Conservation (phyloP, 1,284 basidiomycete species). For the Heterobasidion irregulare region DNA sequence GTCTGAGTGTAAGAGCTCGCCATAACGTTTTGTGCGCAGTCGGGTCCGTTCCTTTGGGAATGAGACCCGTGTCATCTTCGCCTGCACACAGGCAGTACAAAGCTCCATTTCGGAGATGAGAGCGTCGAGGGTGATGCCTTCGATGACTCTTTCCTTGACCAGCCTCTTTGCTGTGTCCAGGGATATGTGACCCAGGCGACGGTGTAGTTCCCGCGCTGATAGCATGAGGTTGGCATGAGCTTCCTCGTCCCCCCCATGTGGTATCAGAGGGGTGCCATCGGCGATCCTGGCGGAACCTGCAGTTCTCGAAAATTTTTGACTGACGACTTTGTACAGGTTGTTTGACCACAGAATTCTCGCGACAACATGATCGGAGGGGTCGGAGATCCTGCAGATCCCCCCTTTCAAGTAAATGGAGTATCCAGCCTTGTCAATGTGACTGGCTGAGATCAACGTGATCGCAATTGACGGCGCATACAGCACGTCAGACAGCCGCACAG, state of each 20-base stretch:
- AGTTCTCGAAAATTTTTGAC: background rate
- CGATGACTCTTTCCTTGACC: slow-evolving; percentile 18
- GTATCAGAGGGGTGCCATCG: background rate
- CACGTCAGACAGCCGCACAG: slow-evolving; percentile 7
- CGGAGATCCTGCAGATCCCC: slow-evolving; percentile 14
- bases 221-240: slow-evolving; percentile 8
- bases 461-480: slow-evolving; percentile 25
- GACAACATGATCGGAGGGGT: slow-evolving; percentile 13
- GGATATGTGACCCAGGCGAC: slow-evolving; percentile 24
- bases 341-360: slow-evolving; percentile 14
- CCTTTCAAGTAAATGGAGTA: slow-evolving; percentile 15
- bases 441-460: slow-evolving; percentile 25
- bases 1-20: background rate
- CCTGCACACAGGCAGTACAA: slow-evolving; percentile 26
- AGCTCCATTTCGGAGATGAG: slow-evolving; percentile 12
- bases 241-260: slow-evolving; percentile 3
- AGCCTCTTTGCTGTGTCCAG: slow-evolving; percentile 16
- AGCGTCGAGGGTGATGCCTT: slow-evolving; percentile 20
- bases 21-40: slow-evolving; percentile 11
- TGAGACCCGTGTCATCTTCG: slow-evolving; percentile 20
- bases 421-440: slow-evolving; percentile 16
- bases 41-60: slow-evolving; percentile 23
- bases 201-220: slow-evolving; percentile 18
- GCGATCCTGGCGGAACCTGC: too few species aligned
- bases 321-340: slow-evolving; percentile 20